Conservation (phyloP, 441 rosid genomes). For the Theobroma grandiflorum region DNA sequence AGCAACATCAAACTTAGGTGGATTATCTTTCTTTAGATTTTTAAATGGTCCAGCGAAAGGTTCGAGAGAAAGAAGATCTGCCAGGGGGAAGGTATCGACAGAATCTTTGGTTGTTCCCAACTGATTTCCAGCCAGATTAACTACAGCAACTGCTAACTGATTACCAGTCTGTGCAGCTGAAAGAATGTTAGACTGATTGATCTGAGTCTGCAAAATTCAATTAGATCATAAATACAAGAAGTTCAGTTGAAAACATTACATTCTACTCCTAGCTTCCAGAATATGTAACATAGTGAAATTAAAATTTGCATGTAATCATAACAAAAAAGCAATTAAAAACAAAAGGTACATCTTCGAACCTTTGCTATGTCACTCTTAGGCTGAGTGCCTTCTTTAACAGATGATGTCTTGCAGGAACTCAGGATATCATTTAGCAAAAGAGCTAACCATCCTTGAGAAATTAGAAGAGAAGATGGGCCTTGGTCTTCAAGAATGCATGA, state of each 20-base stretch:
- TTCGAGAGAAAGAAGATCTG: constrained; percentile 89
- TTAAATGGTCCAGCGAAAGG: constrained; percentile 76
- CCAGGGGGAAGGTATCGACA: constrained; percentile 63
- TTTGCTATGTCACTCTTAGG: constrained; percentile 71
- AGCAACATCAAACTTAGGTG: constrained; percentile 72
- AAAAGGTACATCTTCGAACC: constrained; percentile 49
- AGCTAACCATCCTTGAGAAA: constrained; percentile 98
- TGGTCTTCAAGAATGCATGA: constrained; percentile 81
- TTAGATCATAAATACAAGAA: constrained; percentile 17
- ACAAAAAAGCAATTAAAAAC: constrained; percentile 12
- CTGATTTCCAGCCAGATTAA: constrained; percentile 77
- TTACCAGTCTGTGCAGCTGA: constrained; percentile 72
- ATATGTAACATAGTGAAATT: constrained; percentile 19
- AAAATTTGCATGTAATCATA: constrained; percentile 20
- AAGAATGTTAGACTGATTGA: constrained; percentile 76
- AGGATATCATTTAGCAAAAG: constrained; percentile 72
- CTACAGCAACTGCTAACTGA: constrained; percentile 84
- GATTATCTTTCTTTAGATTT: constrained; percentile 71
- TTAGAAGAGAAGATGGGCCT: constrained; percentile 75
- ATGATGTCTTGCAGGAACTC: constrained; percentile 59
- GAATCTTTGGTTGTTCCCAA: constrained; percentile 53
- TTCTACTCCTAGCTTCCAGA: constrained; percentile 17
- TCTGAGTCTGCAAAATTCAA: constrained; percentile 66
- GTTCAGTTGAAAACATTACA: constrained; percentile 26
- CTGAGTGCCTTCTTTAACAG: constrained; percentile 60